phyloP scores from a whole-genome alignment of 345 rosid species.

The Kernera saxatilis region DNA sequence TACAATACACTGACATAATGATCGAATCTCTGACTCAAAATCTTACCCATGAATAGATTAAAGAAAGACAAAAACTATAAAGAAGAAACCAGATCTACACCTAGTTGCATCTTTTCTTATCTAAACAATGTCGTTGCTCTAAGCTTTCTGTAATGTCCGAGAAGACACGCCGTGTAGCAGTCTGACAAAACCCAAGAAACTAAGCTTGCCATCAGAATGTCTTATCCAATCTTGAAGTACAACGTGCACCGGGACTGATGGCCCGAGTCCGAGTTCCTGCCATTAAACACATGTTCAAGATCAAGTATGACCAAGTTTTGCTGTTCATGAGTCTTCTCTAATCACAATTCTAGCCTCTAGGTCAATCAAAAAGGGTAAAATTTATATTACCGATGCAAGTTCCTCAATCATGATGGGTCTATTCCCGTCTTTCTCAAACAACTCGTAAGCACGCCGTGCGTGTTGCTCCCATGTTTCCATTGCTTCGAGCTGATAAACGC shows the following conservation, averaged over 20 bases:
- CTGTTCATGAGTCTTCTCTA: neutral
- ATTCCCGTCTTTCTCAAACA: constrained; percentile 87
- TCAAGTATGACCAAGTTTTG: neutral
- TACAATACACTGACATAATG: neutral
- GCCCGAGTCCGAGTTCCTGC: constrained; percentile 90
- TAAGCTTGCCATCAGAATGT: constrained; percentile 83
- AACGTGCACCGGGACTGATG: constrained; percentile 80
- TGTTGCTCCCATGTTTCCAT: constrained; percentile 88
- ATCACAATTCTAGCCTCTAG: neutral
- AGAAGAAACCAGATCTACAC: constrained; percentile 15
- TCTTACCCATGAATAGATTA: neutral
- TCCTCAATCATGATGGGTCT: constrained; percentile 85
- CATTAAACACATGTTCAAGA: neutral
- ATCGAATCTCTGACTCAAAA: constrained; percentile 14
- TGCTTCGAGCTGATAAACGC: constrained; percentile 89
- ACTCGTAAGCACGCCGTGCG: constrained; percentile 73
- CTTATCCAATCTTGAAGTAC: constrained; percentile 95
- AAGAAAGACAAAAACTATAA: neutral
- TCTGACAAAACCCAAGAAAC: constrained; percentile 82
- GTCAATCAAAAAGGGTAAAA: neutral
- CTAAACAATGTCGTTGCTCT: constrained; percentile 27
- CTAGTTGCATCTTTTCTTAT: constrained; percentile 5
- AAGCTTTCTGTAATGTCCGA: constrained; percentile 67
- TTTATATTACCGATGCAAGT: constrained; percentile 66
- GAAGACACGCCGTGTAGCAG: constrained; percentile 87